These are phyloP conservation scores for Pleurotus cornucopiae DNA, from an alignment of 768 basidiomycete species.

Conservation along the genomic window DNA sequence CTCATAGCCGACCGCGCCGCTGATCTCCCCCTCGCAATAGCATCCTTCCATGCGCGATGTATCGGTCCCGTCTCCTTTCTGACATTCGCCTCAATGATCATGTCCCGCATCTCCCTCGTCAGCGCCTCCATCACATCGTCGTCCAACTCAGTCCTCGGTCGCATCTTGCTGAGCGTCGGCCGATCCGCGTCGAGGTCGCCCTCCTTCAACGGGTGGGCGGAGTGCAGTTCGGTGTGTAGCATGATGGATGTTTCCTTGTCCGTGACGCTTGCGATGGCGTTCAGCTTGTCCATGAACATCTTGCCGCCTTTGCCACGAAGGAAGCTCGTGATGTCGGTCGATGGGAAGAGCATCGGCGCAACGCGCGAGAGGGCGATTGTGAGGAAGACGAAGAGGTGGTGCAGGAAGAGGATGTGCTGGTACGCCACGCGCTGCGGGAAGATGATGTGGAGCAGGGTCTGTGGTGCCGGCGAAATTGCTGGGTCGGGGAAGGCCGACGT, in stretches of 20 bases:
- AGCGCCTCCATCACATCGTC: slow-evolving; percentile 36
- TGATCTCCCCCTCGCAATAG: slow-evolving; percentile 19
- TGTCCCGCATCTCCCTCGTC: slow-evolving; percentile 55
- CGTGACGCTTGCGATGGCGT: slow-evolving; percentile 34
- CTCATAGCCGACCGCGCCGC: not conserved
- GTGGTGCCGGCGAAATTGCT: slow-evolving; percentile 14
- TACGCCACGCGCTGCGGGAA: slow-evolving; percentile 68
- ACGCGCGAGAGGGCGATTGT: slow-evolving; percentile 71
- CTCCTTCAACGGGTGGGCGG: slow-evolving; percentile 37
- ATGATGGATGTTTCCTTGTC: slow-evolving; percentile 55
- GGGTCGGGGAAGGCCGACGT: slow-evolving; percentile 17
- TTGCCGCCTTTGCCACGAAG: slow-evolving; percentile 22
- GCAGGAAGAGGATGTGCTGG: slow-evolving; percentile 76
- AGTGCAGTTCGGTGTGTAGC: slow-evolving; percentile 50
- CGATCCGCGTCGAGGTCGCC: not conserved
- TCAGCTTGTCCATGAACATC: slow-evolving; percentile 41
- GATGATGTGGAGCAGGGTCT: slow-evolving; percentile 30
- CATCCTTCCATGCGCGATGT: slow-evolving; percentile 46
- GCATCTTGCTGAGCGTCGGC: slow-evolving; percentile 13
- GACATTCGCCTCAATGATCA: slow-evolving; percentile 61
- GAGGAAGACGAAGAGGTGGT: slow-evolving; percentile 71
- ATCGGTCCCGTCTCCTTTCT: slow-evolving; percentile 55
- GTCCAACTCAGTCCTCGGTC: slow-evolving; percentile 14
- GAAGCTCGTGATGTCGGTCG: slow-evolving; percentile 15
- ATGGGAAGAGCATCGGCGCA: slow-evolving; percentile 61